A percentile compares a stretch with the other conserved stretches of the same genome.
Conservation (phyloP, 1,284 basidiomycete species). For the Vanrija sp. region DNA sequence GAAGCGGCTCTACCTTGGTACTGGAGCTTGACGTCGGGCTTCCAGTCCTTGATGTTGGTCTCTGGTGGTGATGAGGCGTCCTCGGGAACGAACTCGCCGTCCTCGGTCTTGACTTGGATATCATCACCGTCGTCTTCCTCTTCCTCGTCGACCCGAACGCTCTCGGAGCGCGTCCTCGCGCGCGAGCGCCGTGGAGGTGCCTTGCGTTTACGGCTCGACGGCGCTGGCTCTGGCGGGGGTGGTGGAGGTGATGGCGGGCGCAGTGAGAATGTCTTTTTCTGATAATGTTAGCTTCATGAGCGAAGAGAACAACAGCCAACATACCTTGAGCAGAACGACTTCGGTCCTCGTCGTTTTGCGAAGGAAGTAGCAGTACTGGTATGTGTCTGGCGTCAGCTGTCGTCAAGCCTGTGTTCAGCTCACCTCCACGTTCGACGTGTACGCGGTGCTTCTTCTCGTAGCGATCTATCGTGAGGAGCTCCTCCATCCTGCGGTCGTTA, state of each 20-base stretch:
- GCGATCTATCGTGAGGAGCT: conserved; percentile 25
- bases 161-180: conserved; percentile 8
- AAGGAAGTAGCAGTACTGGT: conserved; percentile 47
- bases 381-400: conserved; percentile 27
- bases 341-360: conserved; percentile 43
- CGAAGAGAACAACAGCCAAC: not conserved
- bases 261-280: conserved; percentile 40
- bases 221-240: not conserved
- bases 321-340: conserved; percentile 45
- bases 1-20: conserved; percentile 32
- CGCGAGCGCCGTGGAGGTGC: conserved; percentile 10
- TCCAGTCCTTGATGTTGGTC: conserved; percentile 43
- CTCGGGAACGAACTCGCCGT: not conserved
- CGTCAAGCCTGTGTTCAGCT: not conserved
- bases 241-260: conserved; percentile 36
- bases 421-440: conserved; percentile 44
- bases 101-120: conserved; percentile 23
- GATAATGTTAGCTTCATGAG: not conserved
- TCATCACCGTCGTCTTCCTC: conserved; percentile 17
- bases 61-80: conserved; percentile 19
- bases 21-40: conserved; percentile 38
- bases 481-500: conserved; percentile 20
- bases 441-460: conserved; percentile 42
- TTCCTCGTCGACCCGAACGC: conserved; percentile 4
- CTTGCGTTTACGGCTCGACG: conserved; percentile 19